A percentile compares a stretch with the other conserved stretches of the same genome.
Conservation (phyloP, 2,329 filamentous ascomycete species). For the Fusarium annulatum region DNA sequence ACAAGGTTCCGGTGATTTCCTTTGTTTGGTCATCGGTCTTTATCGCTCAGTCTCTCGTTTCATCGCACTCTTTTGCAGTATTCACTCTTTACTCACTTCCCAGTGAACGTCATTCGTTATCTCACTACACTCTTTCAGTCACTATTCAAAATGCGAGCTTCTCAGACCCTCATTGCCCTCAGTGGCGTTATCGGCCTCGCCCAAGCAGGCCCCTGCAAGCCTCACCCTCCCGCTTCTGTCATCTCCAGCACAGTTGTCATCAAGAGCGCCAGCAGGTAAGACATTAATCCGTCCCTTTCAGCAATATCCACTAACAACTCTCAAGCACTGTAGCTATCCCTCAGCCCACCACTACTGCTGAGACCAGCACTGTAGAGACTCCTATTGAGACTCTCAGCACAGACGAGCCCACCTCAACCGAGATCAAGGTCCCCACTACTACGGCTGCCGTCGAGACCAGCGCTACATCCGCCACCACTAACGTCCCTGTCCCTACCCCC, state of each 20-base stretch:
- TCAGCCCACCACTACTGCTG: neutral
- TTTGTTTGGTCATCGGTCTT: neutral
- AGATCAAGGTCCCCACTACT: neutral
- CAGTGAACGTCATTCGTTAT: neutral
- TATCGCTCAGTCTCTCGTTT: neutral
- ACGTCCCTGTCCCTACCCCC: neutral
- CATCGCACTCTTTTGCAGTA: neutral
- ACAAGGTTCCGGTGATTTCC: accelerated
- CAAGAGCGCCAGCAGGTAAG: neutral
- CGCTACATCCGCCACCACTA: neutral
- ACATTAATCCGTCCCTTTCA: accelerated
- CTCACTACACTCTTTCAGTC: neutral
- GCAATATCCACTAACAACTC: accelerated
- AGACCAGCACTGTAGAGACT: too few species aligned
- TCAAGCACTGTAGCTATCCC: neutral
- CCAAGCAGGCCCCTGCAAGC: neutral
- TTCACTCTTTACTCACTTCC: neutral
- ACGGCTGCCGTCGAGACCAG: neutral
- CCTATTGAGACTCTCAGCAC: too few species aligned
- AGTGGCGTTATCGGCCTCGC: neutral
- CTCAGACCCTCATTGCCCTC: neutral
- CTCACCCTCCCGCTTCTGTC: neutral
- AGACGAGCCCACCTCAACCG: too few species aligned
- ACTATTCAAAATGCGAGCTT: neutral
- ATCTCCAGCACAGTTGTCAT: neutral